These are phyloP conservation scores for Pestalotiopsis sp. DNA, from an alignment of 2,329 filamentous ascomycete genomes.

Conservation along the genomic window DNA sequence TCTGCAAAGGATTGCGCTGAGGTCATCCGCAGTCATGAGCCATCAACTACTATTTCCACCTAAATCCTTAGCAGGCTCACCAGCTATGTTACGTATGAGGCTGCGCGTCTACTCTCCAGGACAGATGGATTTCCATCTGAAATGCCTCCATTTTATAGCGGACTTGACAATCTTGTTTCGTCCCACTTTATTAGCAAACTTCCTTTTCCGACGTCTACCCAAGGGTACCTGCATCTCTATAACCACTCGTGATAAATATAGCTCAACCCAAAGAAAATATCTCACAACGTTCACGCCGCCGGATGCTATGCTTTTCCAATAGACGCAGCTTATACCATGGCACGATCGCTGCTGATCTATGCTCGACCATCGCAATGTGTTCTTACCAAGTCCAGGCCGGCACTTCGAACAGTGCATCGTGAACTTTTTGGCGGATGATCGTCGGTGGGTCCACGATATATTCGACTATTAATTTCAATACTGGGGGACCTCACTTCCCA, in stretches of 20 bases:
- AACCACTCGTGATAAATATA: not conserved
- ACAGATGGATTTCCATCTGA: no score
- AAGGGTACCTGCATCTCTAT: not conserved
- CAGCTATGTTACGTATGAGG: not conserved
- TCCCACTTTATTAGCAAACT: not conserved
- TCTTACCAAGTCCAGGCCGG: no score
- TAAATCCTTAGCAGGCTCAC: not conserved
- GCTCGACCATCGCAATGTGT: no score
- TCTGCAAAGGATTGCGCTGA: not conserved
- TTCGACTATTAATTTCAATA: not conserved
- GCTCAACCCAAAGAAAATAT: no score
- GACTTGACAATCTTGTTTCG: not conserved
- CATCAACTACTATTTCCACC: no score
- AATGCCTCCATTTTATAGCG: not conserved
- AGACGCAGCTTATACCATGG: no score
- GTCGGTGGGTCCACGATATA: not conserved
- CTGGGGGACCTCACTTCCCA: not conserved
- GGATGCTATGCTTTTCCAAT: no score
- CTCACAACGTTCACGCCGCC: no score
- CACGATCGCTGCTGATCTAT: no score
- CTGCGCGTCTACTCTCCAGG: no score
- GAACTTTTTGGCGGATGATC: not conserved
- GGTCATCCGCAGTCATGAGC: no score
- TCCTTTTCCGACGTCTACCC: not conserved
- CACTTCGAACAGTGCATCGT: no score